Evolutionary conservation across 495 filamentous ascomycete species (phyloP).

Genomic region (Articulospora tetracladia): DNA sequence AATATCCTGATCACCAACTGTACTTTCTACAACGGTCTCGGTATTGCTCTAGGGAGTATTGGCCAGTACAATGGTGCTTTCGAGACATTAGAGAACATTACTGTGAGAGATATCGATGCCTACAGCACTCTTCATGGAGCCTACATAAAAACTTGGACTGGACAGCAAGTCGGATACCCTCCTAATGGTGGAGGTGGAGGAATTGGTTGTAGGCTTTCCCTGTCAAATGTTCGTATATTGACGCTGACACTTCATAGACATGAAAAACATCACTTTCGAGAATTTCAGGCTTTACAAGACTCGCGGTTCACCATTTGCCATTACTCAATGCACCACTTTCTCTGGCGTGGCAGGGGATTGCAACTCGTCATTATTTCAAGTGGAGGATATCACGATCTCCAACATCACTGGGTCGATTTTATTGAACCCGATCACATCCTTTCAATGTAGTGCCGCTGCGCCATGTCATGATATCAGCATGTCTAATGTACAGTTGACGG

Average conservation of each 20-base stretch:
- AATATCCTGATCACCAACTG: conserved; percentile 34
- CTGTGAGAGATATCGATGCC: conserved; percentile 30
- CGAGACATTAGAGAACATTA: conserved; percentile 38
- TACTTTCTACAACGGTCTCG: conserved; percentile 27
- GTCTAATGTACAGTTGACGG: conserved; percentile 21
- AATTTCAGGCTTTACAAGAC: conserved; percentile 27
- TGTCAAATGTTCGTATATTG: neutral
- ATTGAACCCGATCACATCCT: conserved; percentile 26
- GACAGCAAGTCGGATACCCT: conserved; percentile 38
- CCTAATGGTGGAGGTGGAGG: conserved; percentile 46
- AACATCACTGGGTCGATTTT: conserved; percentile 28
- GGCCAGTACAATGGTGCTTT: conserved; percentile 38
- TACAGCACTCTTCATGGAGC: conserved; percentile 37
- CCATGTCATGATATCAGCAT: conserved; percentile 33
- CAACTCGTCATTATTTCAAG: conserved; percentile 35
- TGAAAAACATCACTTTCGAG: conserved; percentile 26
- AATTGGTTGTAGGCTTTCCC: conserved; percentile 32
- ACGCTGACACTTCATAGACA: neutral
- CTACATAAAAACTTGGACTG: conserved; percentile 44
- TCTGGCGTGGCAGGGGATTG: conserved; percentile 35
- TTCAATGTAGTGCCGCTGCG: conserved; percentile 35
- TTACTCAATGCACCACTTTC: conserved; percentile 39
- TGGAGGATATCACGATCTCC: conserved; percentile 26
- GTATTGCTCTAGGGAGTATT: conserved; percentile 39
- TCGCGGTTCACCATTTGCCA: conserved; percentile 29